Conservation (phyloP, 257 asterid species). For the Sherardia arvensis region DNA sequence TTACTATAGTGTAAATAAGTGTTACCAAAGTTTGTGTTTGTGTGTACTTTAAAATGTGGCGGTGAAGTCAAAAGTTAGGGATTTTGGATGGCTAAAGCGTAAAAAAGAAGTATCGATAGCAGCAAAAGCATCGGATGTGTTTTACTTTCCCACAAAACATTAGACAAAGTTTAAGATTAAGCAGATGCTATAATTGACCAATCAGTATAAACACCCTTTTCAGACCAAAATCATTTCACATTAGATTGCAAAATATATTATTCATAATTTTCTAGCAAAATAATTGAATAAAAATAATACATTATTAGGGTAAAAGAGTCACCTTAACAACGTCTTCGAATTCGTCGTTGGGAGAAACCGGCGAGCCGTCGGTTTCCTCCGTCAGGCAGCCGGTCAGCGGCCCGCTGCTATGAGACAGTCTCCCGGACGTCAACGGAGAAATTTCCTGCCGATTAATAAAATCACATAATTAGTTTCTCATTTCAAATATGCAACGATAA, state of each 20-base stretch:
- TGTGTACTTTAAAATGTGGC: background rate
- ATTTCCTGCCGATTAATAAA: slow-evolving; percentile 48
- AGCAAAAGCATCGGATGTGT: slow-evolving; percentile 42
- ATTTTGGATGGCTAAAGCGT: slow-evolving; percentile 37
- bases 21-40: background rate
- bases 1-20: background rate
- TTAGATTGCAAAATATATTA: background rate
- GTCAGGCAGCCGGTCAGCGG: slow-evolving; percentile 73
- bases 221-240: slow-evolving; percentile 2
- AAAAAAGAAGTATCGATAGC: slow-evolving; percentile 48
- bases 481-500: no score
- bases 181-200: slow-evolving; percentile 50
- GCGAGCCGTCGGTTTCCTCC: slow-evolving; percentile 85
- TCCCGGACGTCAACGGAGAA: slow-evolving; percentile 93
- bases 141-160: slow-evolving; percentile 21
- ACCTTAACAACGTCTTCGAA: slow-evolving; percentile 96
- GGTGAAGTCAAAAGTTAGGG: slow-evolving; percentile 46
- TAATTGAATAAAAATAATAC: background rate
- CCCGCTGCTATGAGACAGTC: slow-evolving; percentile 97
- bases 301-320: background rate
- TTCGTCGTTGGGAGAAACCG: slow-evolving; percentile 83
- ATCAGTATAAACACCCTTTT: slow-evolving; percentile 20
- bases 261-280: background rate
- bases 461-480: background rate
- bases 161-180: slow-evolving; percentile 17